Evolutionary conservation across 2,329 filamentous ascomycete species (phyloP).

Genomic region (Tolypocladium sp.): DNA sequence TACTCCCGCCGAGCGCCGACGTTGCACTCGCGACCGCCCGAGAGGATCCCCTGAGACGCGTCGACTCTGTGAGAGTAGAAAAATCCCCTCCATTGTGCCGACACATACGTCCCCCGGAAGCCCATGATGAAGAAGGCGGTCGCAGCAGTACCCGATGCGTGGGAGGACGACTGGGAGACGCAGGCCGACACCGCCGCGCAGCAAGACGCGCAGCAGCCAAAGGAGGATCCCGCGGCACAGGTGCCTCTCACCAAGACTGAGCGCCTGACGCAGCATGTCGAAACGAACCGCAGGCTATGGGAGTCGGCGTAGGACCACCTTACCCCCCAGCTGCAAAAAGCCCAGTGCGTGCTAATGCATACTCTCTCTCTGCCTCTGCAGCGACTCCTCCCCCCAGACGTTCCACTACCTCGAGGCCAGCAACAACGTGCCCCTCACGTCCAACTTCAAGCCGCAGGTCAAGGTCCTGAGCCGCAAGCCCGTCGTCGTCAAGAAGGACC

Average conservation of each 20-base stretch:
- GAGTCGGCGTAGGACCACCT: constrained; percentile 61
- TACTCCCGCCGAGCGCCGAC: not conserved
- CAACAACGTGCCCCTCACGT: constrained; percentile 49
- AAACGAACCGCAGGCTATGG: constrained; percentile 81
- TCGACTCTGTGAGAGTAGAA: not conserved
- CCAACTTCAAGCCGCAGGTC: constrained; percentile 70
- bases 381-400: constrained; percentile 63
- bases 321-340: not conserved
- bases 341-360: constrained; percentile 1
- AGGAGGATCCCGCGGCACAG: constrained; percentile 22
- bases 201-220: constrained; percentile 22
- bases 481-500: constrained; percentile 48
- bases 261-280: constrained; percentile 68
- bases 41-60: not conserved
- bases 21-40: constrained; percentile 1
- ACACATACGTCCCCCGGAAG: not conserved
- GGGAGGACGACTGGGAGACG: constrained; percentile 85
- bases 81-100: not conserved
- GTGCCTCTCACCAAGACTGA: constrained; percentile 60
- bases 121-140: constrained; percentile 35
- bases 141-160: constrained; percentile 60
- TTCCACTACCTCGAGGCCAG: constrained; percentile 66
- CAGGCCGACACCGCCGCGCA: constrained; percentile 54
- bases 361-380: constrained; percentile 20
- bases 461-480: constrained; percentile 82